Evolutionary conservation across 805 yeast genomes (phyloP).

Genomic region (Ogataea wickerhamii): DNA sequence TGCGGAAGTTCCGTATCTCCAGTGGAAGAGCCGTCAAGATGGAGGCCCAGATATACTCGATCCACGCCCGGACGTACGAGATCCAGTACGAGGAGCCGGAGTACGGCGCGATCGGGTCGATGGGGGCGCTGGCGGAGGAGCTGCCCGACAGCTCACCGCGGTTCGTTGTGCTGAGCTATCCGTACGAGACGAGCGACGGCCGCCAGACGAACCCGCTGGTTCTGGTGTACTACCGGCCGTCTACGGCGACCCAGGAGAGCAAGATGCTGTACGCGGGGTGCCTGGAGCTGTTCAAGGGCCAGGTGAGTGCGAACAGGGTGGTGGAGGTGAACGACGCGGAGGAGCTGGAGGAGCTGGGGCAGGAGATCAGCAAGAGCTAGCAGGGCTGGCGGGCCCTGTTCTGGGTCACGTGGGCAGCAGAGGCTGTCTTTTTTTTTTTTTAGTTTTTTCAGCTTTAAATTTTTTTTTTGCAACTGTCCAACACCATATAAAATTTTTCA

Average conservation of each 20-base stretch:
- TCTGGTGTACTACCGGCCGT: conserved; percentile 83
- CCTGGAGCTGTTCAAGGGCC: conserved; percentile 70
- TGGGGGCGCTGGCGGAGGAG: conserved; percentile 68
- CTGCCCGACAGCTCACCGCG: conserved; percentile 82
- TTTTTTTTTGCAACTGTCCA: not conserved
- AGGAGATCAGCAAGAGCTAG: conserved; percentile 16
- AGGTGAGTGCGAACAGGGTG: conserved; percentile 69
- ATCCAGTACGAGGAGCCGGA: conserved; percentile 43
- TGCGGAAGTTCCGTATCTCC: conserved; percentile 70
- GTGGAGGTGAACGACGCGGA: conserved; percentile 65
- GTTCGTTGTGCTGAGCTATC: conserved; percentile 72
- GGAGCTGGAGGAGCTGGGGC: conserved; percentile 59
- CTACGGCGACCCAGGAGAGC: conserved; percentile 74
- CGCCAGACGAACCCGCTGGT: conserved; percentile 71
- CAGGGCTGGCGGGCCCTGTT: not conserved
- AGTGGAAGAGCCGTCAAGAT: conserved; percentile 61
- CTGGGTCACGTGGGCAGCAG: conserved; percentile 1
- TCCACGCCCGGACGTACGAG: conserved; percentile 53
- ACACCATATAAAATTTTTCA: conserved; percentile 6
- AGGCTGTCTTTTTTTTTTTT: not conserved
- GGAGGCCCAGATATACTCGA: conserved; percentile 60
- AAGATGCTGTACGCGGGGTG: conserved; percentile 93
- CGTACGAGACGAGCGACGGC: conserved; percentile 66
- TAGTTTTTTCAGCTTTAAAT: not conserved
- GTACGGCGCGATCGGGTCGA: conserved; percentile 40